Base-by-base conservation (phyloP, 1,139 yeast genomes). In the Meyerozyma guilliermondii region DNA sequence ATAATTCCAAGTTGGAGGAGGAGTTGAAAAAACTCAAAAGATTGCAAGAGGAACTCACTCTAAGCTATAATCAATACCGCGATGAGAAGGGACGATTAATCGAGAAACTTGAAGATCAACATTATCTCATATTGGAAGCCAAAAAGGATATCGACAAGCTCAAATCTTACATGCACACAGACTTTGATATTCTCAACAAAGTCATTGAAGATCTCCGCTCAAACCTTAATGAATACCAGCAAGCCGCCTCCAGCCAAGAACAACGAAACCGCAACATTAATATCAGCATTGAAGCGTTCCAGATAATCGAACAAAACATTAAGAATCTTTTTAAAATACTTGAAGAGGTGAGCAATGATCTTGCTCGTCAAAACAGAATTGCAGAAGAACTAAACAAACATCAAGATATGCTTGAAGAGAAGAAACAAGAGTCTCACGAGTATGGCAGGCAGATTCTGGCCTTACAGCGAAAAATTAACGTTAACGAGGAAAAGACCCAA, bases 51-150 rank as follows among this genome's bases (percentile, higher is more conserved):
- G 63, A 70, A 18, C 63, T 86, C 39, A 75, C 85, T 0, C 62
- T 69, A n/a, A 89, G 85, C 50, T 88, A 86, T 56, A 70, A 75
- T 26, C 76, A 73, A 40, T 86, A 87, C 60, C 84, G 81, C 57
- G 66, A 71, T 22, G 83, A 81, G 45, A 87, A 87, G 54, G 66
- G 69, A 16, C 63, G 76, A 33, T 59, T 86, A 42, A 72, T 83
- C 26, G 74, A 76, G 39, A 76, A 78, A 46, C 58, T 78, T 3
- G 81, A 81, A 47, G 83, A 80, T 51, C 72, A 72, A 40, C 74
- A 73, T 44, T 75, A 74, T 39, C 53, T 78, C 38, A 68, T 81
- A 11, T 65, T 76, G 30, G 88, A 81, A 47, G 63, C 79, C 3
- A 77, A 74, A 43, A 76, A 77, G 43, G 84, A 81, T 45, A 65